Conservation (phyloP, 345 rosid species). For the Lepidium africanum region DNA sequence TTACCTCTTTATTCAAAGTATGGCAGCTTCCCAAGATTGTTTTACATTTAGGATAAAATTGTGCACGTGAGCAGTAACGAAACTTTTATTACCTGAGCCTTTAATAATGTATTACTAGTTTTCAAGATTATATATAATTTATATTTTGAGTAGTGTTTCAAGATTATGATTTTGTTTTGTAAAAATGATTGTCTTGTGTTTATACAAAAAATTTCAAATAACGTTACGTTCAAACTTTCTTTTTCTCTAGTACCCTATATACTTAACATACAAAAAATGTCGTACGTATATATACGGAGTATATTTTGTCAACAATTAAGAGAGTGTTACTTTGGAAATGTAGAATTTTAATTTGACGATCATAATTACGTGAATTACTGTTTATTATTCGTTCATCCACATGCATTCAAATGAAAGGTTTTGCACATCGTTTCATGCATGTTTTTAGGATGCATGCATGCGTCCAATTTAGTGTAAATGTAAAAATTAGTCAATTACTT, state of each 20-base stretch:
- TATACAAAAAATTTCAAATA: background rate
- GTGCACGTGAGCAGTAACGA: background rate
- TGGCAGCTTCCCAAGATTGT: background rate
- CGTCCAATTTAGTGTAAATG: background rate
- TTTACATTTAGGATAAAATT: background rate
- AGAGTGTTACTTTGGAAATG: no score
- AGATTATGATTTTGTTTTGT: background rate
- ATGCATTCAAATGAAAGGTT: background rate
- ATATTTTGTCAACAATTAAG: no score
- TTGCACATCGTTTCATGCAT: background rate
- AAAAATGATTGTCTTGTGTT: background rate
- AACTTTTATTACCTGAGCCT: background rate
- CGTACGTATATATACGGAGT: no score
- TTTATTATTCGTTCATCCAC: background rate
- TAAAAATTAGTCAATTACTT: background rate
- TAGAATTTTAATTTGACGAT: no score
- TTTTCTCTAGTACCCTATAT: background rate
- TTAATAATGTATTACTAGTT: background rate
- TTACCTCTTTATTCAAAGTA: conserved; percentile 4
- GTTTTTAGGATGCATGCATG: background rate
- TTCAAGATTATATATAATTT: background rate
- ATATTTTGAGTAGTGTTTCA: background rate
- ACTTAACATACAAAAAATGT: background rate
- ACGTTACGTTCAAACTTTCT: background rate
- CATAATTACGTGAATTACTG: background rate